Percentiles rank a stretch among this genome's conserved stretches.
phyloP scores from a whole-genome alignment of 2,329 filamentous ascomycete genomes.

The Exophiala spinifera region DNA sequence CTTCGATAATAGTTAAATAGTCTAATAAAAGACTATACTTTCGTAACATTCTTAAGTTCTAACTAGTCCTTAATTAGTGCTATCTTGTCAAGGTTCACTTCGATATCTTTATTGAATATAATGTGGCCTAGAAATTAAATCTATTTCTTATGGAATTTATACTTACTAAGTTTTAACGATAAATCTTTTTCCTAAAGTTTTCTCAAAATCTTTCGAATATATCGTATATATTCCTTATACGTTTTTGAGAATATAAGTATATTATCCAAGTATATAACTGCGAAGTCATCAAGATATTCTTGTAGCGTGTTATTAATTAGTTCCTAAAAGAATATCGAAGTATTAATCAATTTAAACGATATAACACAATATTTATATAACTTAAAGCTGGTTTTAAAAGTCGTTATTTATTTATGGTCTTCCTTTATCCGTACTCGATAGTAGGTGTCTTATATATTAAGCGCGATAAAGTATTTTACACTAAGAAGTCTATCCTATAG shows the following conservation, averaged over 20 bases:
- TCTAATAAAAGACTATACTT: constrained; percentile 1
- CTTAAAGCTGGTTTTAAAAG: constrained; percentile 18
- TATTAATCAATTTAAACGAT: background rate
- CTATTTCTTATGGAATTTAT: constrained; percentile 31
- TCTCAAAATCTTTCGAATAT: constrained; percentile 6
- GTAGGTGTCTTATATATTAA: constrained; percentile 4
- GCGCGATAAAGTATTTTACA: background rate
- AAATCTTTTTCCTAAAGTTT: no score
- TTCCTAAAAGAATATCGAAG: constrained; percentile 1
- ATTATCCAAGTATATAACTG: constrained; percentile 26
- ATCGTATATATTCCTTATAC: constrained; percentile 27
- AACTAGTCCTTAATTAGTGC: constrained; percentile 29
- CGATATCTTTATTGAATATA: constrained; percentile 29
- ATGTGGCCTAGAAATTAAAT: constrained; percentile 35
- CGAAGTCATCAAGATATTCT: constrained; percentile 14
- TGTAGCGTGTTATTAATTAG: constrained; percentile 12
- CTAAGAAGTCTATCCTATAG: background rate
- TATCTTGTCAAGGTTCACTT: constrained; percentile 31
- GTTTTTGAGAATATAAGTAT: constrained; percentile 31
- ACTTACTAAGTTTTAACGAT: constrained; percentile 31
- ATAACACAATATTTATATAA: constrained; percentile 3
- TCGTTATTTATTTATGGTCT: constrained; percentile 25
- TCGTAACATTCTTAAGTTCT: constrained; percentile 9
- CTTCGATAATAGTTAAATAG: constrained; percentile 33
- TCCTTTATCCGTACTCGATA: constrained; percentile 19